Percentiles rank a stretch among this genome's conserved stretches.
Evolutionary conservation across 208 protist genomes (phyloP).

Genomic region (Trypanosoma theileri): DNA sequence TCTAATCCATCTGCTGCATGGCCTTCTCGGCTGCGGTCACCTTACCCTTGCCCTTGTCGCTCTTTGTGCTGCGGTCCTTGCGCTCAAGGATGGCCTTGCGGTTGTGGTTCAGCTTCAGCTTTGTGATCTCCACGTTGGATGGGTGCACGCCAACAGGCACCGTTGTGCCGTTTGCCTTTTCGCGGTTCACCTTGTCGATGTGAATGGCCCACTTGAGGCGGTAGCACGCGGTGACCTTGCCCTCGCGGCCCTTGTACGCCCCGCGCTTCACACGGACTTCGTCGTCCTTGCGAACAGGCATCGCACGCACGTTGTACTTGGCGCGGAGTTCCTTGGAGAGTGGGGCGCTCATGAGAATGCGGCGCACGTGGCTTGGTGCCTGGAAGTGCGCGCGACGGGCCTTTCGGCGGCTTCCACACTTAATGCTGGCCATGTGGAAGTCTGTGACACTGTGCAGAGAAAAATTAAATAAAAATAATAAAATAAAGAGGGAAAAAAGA

Average conservation of each 20-base stretch:
- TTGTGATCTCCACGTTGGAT: slow-evolving; percentile 99
- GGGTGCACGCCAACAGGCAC: slow-evolving; percentile 96
- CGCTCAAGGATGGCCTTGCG: slow-evolving; percentile 97
- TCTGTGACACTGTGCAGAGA: slow-evolving; percentile 10
- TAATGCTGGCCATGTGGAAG: slow-evolving; percentile 78
- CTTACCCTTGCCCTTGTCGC: slow-evolving; percentile 92
- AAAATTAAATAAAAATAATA: slow-evolving; percentile 5
- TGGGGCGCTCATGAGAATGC: slow-evolving; percentile 97
- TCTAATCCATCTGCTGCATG: slow-evolving; percentile 94
- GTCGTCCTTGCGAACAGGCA: slow-evolving; percentile 99
- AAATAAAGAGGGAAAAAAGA: slow-evolving; percentile 20
- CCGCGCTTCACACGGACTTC: slow-evolving; percentile 97
- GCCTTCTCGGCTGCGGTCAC: slow-evolving; percentile 88
- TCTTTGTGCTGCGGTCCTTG: slow-evolving; percentile 87
- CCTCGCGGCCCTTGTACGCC: slow-evolving; percentile 94
- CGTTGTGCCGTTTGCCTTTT: slow-evolving; percentile 96
- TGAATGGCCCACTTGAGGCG: slow-evolving; percentile 99
- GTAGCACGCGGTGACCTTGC: slow-evolving; percentile 98
- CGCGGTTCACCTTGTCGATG: slow-evolving; percentile 97
- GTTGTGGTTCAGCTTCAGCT: slow-evolving; percentile 98
- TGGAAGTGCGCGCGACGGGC: slow-evolving; percentile 99
- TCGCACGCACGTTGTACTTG: slow-evolving; percentile 98
- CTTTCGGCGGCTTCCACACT: slow-evolving; percentile 95
- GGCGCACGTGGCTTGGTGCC: slow-evolving; percentile 95
- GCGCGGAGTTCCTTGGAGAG: slow-evolving; percentile 98